Conservation (phyloP, 345 rosid species). For the Acer saccharum region DNA sequence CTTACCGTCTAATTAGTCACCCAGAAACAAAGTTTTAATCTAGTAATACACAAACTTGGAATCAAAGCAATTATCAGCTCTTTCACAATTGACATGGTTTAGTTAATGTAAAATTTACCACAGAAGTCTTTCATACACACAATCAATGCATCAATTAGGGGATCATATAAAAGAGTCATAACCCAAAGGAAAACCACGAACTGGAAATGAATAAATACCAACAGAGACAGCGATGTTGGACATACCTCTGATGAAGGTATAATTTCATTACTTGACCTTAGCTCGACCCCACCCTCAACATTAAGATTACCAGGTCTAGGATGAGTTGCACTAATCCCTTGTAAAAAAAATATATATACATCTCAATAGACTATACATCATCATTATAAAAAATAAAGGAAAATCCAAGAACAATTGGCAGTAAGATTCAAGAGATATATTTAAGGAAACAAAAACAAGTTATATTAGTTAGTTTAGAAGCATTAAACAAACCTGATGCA, state of each 20-base stretch:
- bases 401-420: conserved; percentile 8
- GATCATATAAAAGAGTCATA: neutral
- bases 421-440: conserved; percentile 5
- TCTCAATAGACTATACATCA: conserved; percentile 32
- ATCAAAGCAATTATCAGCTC: conserved; percentile 13
- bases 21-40: neutral
- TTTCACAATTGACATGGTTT: neutral
- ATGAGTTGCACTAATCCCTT: conserved; percentile 59
- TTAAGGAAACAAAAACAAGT: conserved; percentile 4
- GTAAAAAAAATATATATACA: conserved; percentile 19
- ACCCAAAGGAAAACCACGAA: conserved; percentile 6
- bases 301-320: conserved; percentile 52
- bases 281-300: conserved; percentile 50
- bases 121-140: neutral
- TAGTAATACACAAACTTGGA: conserved; percentile 1
- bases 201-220: neutral
- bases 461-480: conserved; percentile 12
- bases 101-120: neutral
- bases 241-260: conserved; percentile 65
- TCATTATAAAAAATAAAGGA: conserved; percentile 16
- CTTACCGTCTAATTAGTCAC: neutral
- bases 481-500: conserved; percentile 46
- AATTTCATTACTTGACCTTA: conserved; percentile 53
- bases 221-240: neutral
- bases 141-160: conserved; percentile 2